Base-by-base conservation (phyloP, 805 yeast genomes). In the Metschnikowia kofuensis region DNA sequence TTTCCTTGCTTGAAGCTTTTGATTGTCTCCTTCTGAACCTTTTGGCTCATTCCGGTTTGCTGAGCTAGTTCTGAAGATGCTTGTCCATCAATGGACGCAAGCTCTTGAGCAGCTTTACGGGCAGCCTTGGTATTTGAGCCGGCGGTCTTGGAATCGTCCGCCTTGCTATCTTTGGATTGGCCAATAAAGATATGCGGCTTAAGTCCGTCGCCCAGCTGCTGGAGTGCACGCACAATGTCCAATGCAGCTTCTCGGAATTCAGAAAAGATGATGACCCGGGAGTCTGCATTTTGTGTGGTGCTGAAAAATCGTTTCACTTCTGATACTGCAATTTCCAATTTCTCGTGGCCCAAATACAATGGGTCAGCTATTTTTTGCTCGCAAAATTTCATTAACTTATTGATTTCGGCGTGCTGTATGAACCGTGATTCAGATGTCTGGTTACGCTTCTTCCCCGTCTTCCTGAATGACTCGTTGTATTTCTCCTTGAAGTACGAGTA, bases 121-220 rank as follows among this genome's bases (percentile, higher is more conserved):
- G n/a, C 71, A 73, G 49, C 74, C 62, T 5, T 52, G 74, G 77
- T 13, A 38, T 48, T 62, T 32, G 45, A 41, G 30, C 75, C 74
- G 35, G 69, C 67, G 11, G 68, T 60, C 54, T 70, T 82, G 7
- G 70, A 71, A 2, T 67, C 78, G 51, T 84, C 84, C 60, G 84
- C 87, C 61, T 84, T 84, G 32, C 76, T 81, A 42, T 83, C 89
- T 52, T 78, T 80, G 0, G 96, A 78, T 63, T 94, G 99, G 0
- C 99, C 99, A 53, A 94, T 89, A 62, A 94, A 94, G 26, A 92
- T 81, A 63, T 89, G 96, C 0, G 98, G 88, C 43, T 78, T 77
- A 21, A 80, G 67, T 8, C 38, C 41, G 7, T 47, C 50, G 7
- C 42, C 44, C 14, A 52, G 40, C 4, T 47, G 66, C 54, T 85